Base-by-base conservation (phyloP, 805 yeast species). In the Yamadazyma endophytica region DNA sequence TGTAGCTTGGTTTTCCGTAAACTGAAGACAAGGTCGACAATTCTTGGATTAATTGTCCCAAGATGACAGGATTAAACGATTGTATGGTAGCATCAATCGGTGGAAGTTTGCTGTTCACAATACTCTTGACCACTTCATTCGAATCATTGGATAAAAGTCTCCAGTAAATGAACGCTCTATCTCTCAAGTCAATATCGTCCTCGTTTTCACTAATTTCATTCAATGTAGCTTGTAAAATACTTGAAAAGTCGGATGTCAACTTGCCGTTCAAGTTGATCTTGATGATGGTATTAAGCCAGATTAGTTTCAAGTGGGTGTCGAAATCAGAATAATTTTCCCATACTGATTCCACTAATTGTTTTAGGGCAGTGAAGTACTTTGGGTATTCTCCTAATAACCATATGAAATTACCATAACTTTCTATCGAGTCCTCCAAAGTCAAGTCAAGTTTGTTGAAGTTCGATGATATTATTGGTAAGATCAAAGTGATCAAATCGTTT, bases 21-120 rank as follows among this genome's bases (percentile, higher is more conserved):
- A 92, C 92, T 0, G 97, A 86, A 22, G 96, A 80, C 39, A 92
- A 70, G 6, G 92, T 82, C 3, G 94, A 79, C 34, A 90, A 60
- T 51, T 90, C 95, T n/a, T 63, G 52, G 18, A 90, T 50, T 29
- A 92, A 68, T 40, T 77, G 80, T 24, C 79, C 75, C 35, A 89
- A 68, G 4, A 87, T 66, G 14, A 65, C 68, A 0, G 85, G 81
- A 24, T 86, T 78, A 47, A 89, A 81, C 13, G 69, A 58, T 24
- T 87, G 81, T 18, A 89, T 75, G 2, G 88, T 80, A 2, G 86
- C 72, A 26, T 76, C 73, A 36, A 92, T 75, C 7, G 77, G 74
- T 9, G 96, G 95, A 34, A 84, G 62, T 39, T 72, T 73, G 8
- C 77, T 67, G 36, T 80, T 57, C 17, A 86, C 68, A 28, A 85